phyloP scores from a whole-genome alignment of 1,284 basidiomycete genomes.

The Anthracocystis setariae region DNA sequence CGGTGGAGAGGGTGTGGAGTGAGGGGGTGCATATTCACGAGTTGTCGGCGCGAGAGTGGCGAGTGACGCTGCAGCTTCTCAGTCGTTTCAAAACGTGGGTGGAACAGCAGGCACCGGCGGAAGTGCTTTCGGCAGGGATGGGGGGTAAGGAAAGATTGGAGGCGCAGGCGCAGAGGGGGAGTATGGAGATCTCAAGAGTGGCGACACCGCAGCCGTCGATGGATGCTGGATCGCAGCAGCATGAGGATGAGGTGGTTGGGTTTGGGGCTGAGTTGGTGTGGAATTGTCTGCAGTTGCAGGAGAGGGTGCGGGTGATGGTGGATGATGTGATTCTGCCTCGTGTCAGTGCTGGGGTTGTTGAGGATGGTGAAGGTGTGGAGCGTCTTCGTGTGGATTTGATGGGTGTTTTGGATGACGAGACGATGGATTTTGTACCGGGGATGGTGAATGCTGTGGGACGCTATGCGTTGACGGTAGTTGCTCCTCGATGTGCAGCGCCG shows the following conservation, averaged over 20 bases:
- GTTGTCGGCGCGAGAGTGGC: slow-evolving; percentile 59
- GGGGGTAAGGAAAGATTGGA: background rate
- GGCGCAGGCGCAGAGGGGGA: background rate
- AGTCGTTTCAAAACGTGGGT: slow-evolving; percentile 63
- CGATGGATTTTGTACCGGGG: slow-evolving; percentile 30
- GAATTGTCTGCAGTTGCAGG: slow-evolving; percentile 11
- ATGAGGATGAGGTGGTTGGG: slow-evolving; percentile 18
- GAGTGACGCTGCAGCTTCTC: slow-evolving; percentile 60
- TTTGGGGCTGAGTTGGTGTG: slow-evolving; percentile 1
- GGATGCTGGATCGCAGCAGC: slow-evolving; percentile 16
- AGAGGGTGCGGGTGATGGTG: slow-evolving; percentile 2
- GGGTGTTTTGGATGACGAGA: slow-evolving; percentile 13
- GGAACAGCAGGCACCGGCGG: slow-evolving; percentile 22
- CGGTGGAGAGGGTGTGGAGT: slow-evolving; percentile 53
- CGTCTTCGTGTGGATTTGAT: slow-evolving; percentile 12
- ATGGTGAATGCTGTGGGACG: slow-evolving; percentile 11
- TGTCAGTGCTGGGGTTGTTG: background rate
- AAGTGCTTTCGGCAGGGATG: slow-evolving; percentile 6
- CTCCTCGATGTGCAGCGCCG: slow-evolving; percentile 82
- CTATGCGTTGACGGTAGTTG: slow-evolving; percentile 72
- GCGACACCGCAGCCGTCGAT: slow-evolving; percentile 27
- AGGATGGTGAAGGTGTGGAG: background rate
- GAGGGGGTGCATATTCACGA: slow-evolving; percentile 49
- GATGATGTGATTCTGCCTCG: slow-evolving; percentile 8
- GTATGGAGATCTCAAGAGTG: slow-evolving; percentile 22